Conservation (phyloP, 768 basidiomycete species). For the Mycena sanguinolenta region DNA sequence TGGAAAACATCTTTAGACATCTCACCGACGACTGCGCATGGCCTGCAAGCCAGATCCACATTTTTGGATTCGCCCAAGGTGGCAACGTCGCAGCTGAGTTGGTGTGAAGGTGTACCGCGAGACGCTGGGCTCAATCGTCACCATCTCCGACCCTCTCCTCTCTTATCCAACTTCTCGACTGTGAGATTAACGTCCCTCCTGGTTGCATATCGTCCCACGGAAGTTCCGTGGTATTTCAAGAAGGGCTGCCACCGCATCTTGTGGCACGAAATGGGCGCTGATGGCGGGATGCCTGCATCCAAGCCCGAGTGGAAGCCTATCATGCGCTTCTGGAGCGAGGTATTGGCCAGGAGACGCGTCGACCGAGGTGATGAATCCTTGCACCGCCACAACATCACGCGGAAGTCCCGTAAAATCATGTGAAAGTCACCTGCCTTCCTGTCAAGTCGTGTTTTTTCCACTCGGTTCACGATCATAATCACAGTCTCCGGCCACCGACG, state of each 20-base stretch:
- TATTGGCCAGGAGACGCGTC: slow-evolving; percentile 66
- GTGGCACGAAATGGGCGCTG: slow-evolving; percentile 63
- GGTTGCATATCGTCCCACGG: slow-evolving; percentile 65
- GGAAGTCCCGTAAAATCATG: too few species aligned
- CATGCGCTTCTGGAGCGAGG: slow-evolving; percentile 90
- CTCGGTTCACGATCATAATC: too few species aligned
- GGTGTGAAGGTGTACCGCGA: slow-evolving; percentile 69
- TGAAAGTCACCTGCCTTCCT: too few species aligned
- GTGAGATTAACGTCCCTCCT: slow-evolving; percentile 73
- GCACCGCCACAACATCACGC: too few species aligned
- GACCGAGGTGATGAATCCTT: slow-evolving; percentile 79
- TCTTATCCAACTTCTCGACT: slow-evolving; percentile 77
- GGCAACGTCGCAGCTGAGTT: slow-evolving; percentile 82
- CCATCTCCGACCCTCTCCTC: slow-evolving; percentile 79
- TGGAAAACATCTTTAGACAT: slow-evolving; percentile 66
- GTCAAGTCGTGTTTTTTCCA: too few species aligned
- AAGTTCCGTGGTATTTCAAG: slow-evolving; percentile 63
- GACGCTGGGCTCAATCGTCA: slow-evolving; percentile 74
- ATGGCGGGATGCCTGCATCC: slow-evolving; percentile 80
- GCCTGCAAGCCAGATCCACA: slow-evolving; percentile 78
- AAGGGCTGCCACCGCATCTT: slow-evolving; percentile 68
- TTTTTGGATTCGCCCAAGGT: slow-evolving; percentile 92
- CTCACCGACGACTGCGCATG: slow-evolving; percentile 74
- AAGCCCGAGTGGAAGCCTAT: slow-evolving; percentile 85
- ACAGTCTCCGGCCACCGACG: too few species aligned